Evolutionary conservation across 495 filamentous ascomycete species (phyloP).

Genomic region (Xylaria scruposa): DNA sequence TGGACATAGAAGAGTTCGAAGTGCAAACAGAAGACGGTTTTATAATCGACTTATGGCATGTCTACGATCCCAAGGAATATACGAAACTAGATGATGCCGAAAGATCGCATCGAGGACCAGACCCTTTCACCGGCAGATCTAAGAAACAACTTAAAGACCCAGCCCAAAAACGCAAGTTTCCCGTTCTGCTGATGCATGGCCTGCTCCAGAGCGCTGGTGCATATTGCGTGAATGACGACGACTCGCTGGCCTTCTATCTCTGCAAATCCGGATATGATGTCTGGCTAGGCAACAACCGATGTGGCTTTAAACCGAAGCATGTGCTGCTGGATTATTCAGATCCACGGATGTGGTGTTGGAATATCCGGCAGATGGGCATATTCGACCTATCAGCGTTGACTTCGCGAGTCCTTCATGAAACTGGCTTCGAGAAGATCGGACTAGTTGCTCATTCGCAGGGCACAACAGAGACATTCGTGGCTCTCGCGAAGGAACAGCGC

Average conservation of each 20-base stretch:
- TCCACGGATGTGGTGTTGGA: slow-evolving; percentile 97
- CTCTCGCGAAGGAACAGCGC: slow-evolving; percentile 88
- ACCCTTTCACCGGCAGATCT: slow-evolving; percentile 43
- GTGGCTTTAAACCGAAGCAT: slow-evolving; percentile 82
- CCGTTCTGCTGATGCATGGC: slow-evolving; percentile 87
- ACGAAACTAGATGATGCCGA: slow-evolving; percentile 48
- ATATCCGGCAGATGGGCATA: slow-evolving; percentile 91
- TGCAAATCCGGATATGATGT: slow-evolving; percentile 95
- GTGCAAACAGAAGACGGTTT: slow-evolving; percentile 97
- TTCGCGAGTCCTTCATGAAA: slow-evolving; percentile 80
- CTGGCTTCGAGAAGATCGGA: slow-evolving; percentile 82
- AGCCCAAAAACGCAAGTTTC: slow-evolving; percentile 70
- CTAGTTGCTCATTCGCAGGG: slow-evolving; percentile 91
- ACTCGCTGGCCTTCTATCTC: slow-evolving; percentile 88
- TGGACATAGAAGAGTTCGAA: slow-evolving; percentile 82
- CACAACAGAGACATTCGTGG: slow-evolving; percentile 88
- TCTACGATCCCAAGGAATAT: slow-evolving; percentile 85
- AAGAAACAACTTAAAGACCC: slow-evolving; percentile 31
- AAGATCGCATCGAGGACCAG: slow-evolving; percentile 49
- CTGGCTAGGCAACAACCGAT: slow-evolving; percentile 95
- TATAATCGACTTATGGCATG: slow-evolving; percentile 84
- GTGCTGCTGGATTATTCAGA: slow-evolving; percentile 71
- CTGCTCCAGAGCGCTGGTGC: slow-evolving; percentile 87
- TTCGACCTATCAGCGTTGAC: slow-evolving; percentile 91
- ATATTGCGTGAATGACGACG: slow-evolving; percentile 90